Percentiles rank a stretch among this genome's conserved stretches.
phyloP scores from a whole-genome alignment of 768 basidiomycete species.

The Pulveroboletus sp. region DNA sequence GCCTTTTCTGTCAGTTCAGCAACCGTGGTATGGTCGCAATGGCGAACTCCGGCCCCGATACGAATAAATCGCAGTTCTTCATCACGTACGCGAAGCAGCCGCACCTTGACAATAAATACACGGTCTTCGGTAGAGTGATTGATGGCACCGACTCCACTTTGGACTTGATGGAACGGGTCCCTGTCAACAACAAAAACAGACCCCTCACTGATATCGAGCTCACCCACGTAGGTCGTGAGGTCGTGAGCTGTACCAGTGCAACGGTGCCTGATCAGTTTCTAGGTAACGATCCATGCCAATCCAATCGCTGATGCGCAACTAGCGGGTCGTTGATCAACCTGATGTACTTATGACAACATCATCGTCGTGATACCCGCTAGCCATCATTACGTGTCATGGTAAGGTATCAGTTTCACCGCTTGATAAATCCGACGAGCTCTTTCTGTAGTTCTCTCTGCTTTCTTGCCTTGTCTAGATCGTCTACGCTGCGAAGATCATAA shows the following conservation, averaged over 20 bases:
- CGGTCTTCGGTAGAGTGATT: constrained; percentile 97
- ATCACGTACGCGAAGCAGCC: constrained; percentile 90
- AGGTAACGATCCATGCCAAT: constrained; percentile 92
- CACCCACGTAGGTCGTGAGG: constrained; percentile 63
- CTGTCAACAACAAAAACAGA: constrained; percentile 87
- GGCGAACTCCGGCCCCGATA: constrained; percentile 94
- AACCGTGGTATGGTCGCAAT: constrained; percentile 92
- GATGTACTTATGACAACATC: not conserved
- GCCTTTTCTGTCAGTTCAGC: constrained; percentile 70
- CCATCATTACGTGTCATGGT: constrained; percentile 10
- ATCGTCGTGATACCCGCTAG: constrained; percentile 1
- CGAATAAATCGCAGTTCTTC: constrained; percentile 92
- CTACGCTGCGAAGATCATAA: constrained; percentile 84
- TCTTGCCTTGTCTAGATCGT: constrained; percentile 79
- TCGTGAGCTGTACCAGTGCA: not conserved
- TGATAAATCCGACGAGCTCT: constrained; percentile 86
- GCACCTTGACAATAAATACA: constrained; percentile 92
- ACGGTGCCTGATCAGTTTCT: constrained; percentile 9
- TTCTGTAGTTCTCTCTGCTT: constrained; percentile 85
- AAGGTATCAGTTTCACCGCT: constrained; percentile 44
- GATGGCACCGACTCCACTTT: constrained; percentile 94
- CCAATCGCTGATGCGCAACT: constrained; percentile 80
- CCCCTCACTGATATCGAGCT: constrained; percentile 86
- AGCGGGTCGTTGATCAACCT: constrained; percentile 21
- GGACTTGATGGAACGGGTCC: constrained; percentile 90